Percentiles rank a stretch among this genome's conserved stretches.
Evolutionary conservation across 768 basidiomycete species (phyloP).

Genomic region (Mycena capillaripes): DNA sequence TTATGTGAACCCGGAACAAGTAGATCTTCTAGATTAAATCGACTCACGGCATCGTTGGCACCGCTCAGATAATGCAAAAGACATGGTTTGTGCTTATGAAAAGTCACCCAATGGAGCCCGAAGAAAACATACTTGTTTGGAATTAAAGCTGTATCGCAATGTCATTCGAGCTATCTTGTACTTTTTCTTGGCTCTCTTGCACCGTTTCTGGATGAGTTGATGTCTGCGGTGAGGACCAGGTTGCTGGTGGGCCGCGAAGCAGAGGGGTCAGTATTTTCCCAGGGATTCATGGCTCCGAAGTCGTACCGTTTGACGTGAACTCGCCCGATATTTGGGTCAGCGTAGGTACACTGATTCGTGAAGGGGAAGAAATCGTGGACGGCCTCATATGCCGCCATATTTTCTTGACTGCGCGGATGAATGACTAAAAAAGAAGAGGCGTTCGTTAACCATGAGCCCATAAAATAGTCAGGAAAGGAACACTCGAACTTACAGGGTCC

Average conservation of each 20-base stretch:
- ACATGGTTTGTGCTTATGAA: too few relatives aligned
- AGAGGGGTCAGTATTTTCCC: conserved; percentile 4
- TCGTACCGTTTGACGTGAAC: conserved; percentile 13
- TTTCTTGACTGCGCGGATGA: conserved; percentile 10
- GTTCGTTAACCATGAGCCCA: conserved; percentile 7
- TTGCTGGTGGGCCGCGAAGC: conserved; percentile 8
- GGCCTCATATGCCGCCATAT: conserved; percentile 4
- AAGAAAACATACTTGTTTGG: conserved; percentile 13
- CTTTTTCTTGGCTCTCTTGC: conserved; percentile 7
- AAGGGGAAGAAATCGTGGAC: conserved; percentile 2
- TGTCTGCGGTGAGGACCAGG: neutral
- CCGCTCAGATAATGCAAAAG: too few relatives aligned
- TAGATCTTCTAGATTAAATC: too few relatives aligned
- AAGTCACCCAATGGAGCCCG: conserved; percentile 13
- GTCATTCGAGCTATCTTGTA: conserved; percentile 3
- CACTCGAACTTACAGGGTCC: conserved; percentile 2
- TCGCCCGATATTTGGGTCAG: conserved; percentile 4
- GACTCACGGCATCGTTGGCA: too few relatives aligned
- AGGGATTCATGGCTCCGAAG: conserved; percentile 9
- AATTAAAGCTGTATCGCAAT: conserved; percentile 13
- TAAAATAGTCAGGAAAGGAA: conserved; percentile 4
- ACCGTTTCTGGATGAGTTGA: conserved; percentile 1
- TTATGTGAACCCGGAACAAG: too few relatives aligned
- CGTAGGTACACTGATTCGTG: conserved; percentile 3
- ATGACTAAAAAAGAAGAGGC: conserved; percentile 6